Conservation (phyloP, 2,329 filamentous ascomycete species). For the Blastomyces gilchristii region DNA sequence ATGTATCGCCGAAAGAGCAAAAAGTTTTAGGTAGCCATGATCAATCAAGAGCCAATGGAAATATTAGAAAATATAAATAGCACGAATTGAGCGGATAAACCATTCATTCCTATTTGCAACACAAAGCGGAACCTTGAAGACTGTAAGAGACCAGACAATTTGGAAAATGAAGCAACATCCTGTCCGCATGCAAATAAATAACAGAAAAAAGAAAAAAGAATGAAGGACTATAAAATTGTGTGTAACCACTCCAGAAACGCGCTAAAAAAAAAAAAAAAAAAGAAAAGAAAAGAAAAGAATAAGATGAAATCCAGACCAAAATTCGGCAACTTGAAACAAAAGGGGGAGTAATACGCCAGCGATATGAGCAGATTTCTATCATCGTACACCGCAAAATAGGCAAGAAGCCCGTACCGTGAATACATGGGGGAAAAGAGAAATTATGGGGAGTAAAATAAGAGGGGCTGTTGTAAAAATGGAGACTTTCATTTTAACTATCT, state of each 20-base stretch:
- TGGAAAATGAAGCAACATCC: not conserved
- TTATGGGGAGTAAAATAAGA: not conserved
- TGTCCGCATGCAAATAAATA: not conserved
- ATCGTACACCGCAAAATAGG: not conserved
- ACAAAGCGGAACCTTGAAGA: not conserved
- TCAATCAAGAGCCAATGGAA: too few relatives aligned
- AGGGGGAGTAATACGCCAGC: not conserved
- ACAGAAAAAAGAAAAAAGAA: not conserved
- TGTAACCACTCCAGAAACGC: not conserved
- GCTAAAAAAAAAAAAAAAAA: not conserved
- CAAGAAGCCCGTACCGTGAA: not conserved
- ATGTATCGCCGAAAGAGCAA: not conserved
- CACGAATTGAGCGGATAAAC: too few relatives aligned
- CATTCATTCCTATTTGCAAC: not conserved
- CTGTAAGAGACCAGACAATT: not conserved
- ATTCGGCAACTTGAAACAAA: not conserved
- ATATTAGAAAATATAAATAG: too few relatives aligned
- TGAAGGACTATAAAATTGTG: not conserved
- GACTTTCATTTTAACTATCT: conserved; percentile 7
- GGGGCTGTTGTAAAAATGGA: not conserved
- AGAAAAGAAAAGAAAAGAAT: not conserved
- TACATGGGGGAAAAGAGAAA: not conserved
- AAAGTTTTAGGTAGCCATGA: too few relatives aligned
- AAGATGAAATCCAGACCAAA: not conserved
- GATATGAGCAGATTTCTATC: not conserved